Base-by-base conservation (phyloP, 495 filamentous ascomycete species). In the Penicillium manginii region DNA sequence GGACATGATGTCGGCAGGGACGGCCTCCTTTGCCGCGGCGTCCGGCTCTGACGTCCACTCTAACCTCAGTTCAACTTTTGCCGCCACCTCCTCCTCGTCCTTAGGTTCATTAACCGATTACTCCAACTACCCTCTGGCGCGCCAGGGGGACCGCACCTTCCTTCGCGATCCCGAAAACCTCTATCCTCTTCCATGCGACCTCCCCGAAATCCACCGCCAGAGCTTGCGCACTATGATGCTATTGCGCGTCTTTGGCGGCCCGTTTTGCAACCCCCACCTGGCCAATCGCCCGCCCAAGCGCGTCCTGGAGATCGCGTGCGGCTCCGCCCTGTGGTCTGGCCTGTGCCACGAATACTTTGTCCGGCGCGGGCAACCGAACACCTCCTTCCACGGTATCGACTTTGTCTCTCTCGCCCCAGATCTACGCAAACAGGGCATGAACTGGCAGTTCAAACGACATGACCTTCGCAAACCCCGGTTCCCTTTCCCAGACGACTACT, bases 111-210 rank as follows among this genome's bases (percentile, higher is more conserved):
- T 75, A 40, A 74, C 72, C 18, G 78, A 78, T 68, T 79, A 82
- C 58, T 72, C 77, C 26, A 68, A 76, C 56, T 81, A 80, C 55
- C 87, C 90, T 3, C 90, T 93, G 69, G 79, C 88, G 54, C 79
- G 83, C 57, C 86, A 88, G 55, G 84, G 91, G 68, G 91, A 91
- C 49, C 87, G 92, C 37, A 88, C 86, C 37, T 97, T 91, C 71
- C 82, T 96, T 59, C 85, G 89, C 60, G 91, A 97, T 65, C 80
- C 83, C 21, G 83, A 86, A 14, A 77, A 89, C 42, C 68, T 86
- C 12, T 97, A 98, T 63, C 91, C 91, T 33, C 77, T 98, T 15
- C 93, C 93, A 55, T 89, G 91, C 74, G 93, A 97, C 77, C 82
- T 96, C 31, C 78, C 86, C 50, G 93, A 97, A 73, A 81, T 96